Conservation (phyloP, 768 basidiomycete species). For the Termitomyces sp. region DNA sequence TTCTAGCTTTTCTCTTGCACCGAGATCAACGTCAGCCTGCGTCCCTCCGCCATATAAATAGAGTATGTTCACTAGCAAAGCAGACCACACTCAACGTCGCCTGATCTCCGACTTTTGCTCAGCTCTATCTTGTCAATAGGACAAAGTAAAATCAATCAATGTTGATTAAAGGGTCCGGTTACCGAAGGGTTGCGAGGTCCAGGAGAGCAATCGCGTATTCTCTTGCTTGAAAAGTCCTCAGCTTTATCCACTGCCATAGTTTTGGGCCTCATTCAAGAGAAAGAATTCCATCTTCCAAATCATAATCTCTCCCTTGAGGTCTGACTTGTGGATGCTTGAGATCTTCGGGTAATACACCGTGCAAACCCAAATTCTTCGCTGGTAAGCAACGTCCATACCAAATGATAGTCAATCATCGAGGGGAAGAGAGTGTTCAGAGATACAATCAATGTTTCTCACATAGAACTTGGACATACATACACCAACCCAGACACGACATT, state of each 20-base stretch:
- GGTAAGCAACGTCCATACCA: conserved; percentile 1
- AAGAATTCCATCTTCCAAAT: conserved; percentile 20
- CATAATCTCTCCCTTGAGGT: conserved; percentile 11
- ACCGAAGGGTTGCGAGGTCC: conserved; percentile 2
- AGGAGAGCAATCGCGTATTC: conserved; percentile 6
- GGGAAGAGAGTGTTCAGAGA: neutral
- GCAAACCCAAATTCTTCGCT: neutral
- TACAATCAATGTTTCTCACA: neutral
- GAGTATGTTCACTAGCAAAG: neutral
- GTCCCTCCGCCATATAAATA: neutral
- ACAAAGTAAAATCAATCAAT: neutral
- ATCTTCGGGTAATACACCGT: neutral
- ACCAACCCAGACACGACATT: neutral
- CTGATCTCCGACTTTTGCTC: conserved; percentile 2
- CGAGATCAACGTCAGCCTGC: neutral
- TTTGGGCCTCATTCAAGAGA: neutral
- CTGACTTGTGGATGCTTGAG: conserved; percentile 6
- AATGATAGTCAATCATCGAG: neutral
- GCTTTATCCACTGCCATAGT: neutral
- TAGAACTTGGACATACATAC: neutral
- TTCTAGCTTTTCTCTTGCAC: neutral
- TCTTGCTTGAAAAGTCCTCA: conserved; percentile 14
- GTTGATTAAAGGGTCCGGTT: neutral
- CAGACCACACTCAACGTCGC: conserved; percentile 4
- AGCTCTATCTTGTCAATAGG: conserved; percentile 6